Evolutionary conservation across 768 basidiomycete species (phyloP), one percentile per base, ranked within the genome.

Genomic region (Naematelia encephala): DNA sequence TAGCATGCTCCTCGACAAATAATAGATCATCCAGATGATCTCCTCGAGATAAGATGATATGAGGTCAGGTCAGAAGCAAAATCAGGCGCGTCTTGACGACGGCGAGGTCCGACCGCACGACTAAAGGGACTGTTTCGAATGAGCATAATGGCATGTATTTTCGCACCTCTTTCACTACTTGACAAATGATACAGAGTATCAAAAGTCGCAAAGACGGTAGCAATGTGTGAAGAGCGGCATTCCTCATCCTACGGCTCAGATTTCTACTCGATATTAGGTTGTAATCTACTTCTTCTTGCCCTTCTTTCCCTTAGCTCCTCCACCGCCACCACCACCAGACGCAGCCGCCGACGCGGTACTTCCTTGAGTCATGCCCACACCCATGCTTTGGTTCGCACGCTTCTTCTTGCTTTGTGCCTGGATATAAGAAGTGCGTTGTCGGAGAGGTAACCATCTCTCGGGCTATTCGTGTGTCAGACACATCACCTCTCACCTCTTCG

Each of bases 361-460:
- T 16, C 74, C 73, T 60, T 72, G 69, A 0, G 70, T 73, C 64
- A 74, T 66, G 26, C 76, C 76, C 23, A 73, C 66, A 3, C 75
- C 75, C 67, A 76, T 77, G 14, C 76, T 75, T 61, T 73, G 66
- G 60, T 78, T 78, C 51, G 57, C 68, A 14, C 72, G 67, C 46
- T 77, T 73, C 72, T 68, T 69, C 70, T 77, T 76, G 49, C 57
- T 62, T 42, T 51, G 61, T 14, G 63, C 62, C 29, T 60, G 46
- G 49, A 68, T 58, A 34, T 69, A 69, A 1, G 73, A 71, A 11
- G 68, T 56, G 26, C 76, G 61, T 56, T 72, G 70, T 28, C 59
- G 59, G 34, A 76, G 63, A 1, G 77, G 77, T n/a, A 76, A 46
- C 77, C 77, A 78, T 51, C 77, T 66, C 25, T 78, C 77, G 39